Base-by-base conservation (phyloP, 1,139 yeast species). In the Protomyces pachydermus region DNA sequence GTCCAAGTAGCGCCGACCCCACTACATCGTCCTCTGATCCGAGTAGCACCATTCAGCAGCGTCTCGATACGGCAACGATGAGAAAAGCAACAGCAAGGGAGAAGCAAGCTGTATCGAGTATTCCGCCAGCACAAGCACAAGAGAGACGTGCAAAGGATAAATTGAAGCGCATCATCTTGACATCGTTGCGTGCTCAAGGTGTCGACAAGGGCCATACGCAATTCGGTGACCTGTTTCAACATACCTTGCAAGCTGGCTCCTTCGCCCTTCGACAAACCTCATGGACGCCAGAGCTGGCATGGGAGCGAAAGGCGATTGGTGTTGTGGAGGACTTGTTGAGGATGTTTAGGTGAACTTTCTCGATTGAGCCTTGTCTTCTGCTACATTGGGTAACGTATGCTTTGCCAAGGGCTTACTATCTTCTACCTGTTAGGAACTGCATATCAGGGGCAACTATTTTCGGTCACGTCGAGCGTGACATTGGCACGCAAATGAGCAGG, bases 191-290 rank as follows among this genome's bases (percentile, higher is more conserved):
- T 12, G 34, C 54, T 6, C 62, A 58, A 32, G 39, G 42, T 12
- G 34, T 58, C 18, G 42, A 46, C 42, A 58, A 58, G 56, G 32
- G 35, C 23, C n/a, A 38, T 34, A 8, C 52, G 10, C 20, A 23
- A 10, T 58, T 58, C 39, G 54, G 42, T 25, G 62, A 58, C 9
- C 23, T 58, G 9, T 58, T 51, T 32, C 62, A 58, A 23, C 62
- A 58, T 52, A 58, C 51, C 14, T 42, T 58, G 12, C 62, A 58
- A 28, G 62, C 62, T 8, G 51, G 56, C n/a, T 16, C 56, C 25
- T 58, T 58, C 42, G 62, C 62, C 4, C 38, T 58, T 20, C 53
- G 53, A 20, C 52, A 39, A 42, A n/a, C 25, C 3, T 10, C 12
- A 10, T 10, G 20, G 23, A n/a, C 23, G 12, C 20, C 20, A 6